phyloP scores from a whole-genome alignment of 352 stramenopile species.

The Phytophthora multivora region DNA sequence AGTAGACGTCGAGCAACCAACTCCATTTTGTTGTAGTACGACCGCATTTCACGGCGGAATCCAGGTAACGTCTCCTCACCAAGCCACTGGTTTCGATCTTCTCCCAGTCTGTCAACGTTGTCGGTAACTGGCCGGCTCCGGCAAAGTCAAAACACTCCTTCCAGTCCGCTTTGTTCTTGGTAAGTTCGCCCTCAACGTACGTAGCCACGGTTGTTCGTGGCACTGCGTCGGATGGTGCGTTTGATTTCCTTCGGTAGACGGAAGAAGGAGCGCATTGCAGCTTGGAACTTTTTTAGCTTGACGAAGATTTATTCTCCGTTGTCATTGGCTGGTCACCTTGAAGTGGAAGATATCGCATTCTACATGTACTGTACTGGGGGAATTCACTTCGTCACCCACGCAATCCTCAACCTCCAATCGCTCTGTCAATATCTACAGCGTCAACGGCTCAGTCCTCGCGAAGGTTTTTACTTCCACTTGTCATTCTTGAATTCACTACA shows the following conservation, averaged over 20 bases:
- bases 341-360: neutral
- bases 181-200: slow-evolving; percentile 95
- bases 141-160: slow-evolving; percentile 89
- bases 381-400: neutral
- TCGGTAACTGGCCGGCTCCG: slow-evolving; percentile 38
- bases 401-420: neutral
- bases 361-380: too few species aligned
- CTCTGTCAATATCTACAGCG: neutral
- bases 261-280: slow-evolving; percentile 84
- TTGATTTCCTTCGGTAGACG: slow-evolving; percentile 64
- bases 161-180: slow-evolving; percentile 93
- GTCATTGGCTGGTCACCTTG: slow-evolving; percentile 9
- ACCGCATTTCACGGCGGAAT: slow-evolving; percentile 55
- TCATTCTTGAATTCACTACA: slow-evolving; percentile 1
- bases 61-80: slow-evolving; percentile 39
- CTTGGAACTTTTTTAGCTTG: slow-evolving; percentile 45
- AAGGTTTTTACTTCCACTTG: neutral
- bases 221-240: slow-evolving; percentile 59
- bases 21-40: slow-evolving; percentile 55
- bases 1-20: slow-evolving; percentile 51
- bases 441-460: neutral
- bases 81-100: slow-evolving; percentile 89
- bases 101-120: slow-evolving; percentile 69
- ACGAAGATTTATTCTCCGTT: neutral
- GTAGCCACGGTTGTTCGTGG: slow-evolving; percentile 88